Evolutionary conservation across 805 yeast species (phyloP).

Genomic region (Wickerhamiella lipophila): DNA sequence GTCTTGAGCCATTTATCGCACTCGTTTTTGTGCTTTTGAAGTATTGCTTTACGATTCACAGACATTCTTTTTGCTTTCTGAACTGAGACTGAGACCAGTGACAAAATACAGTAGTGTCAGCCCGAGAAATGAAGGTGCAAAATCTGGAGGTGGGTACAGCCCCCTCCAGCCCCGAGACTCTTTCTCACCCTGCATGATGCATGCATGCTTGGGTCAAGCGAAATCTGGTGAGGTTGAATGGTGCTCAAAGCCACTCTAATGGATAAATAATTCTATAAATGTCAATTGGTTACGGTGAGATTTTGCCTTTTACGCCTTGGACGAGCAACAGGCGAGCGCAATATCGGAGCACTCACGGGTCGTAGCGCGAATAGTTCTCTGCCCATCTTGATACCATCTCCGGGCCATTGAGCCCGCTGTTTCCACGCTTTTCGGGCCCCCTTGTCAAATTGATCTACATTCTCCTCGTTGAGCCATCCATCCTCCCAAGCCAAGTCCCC

Average conservation of each 20-base stretch:
- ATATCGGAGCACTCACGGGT: background rate
- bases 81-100: background rate
- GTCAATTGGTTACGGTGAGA: background rate
- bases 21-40: background rate
- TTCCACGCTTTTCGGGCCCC: conserved; percentile 61
- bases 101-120: no score
- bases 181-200: background rate
- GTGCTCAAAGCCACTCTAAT: background rate
- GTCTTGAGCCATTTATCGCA: background rate
- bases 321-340: background rate
- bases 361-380: conserved; percentile 20
- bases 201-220: background rate
- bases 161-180: no score
- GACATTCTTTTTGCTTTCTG: no score
- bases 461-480: conserved; percentile 51
- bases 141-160: no score
- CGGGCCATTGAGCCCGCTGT: conserved; percentile 23
- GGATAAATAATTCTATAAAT: background rate
- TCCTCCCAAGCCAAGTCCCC: conserved; percentile 45
- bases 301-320: background rate
- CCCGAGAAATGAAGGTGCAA: no score
- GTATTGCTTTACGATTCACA: background rate
- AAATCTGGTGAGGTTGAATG: background rate
- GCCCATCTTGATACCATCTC: conserved; percentile 25
- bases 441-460: conserved; percentile 49